Evolutionary conservation across 164 flowering plant genomes (phyloP).

Genomic region (Berberis thunbergii): DNA sequence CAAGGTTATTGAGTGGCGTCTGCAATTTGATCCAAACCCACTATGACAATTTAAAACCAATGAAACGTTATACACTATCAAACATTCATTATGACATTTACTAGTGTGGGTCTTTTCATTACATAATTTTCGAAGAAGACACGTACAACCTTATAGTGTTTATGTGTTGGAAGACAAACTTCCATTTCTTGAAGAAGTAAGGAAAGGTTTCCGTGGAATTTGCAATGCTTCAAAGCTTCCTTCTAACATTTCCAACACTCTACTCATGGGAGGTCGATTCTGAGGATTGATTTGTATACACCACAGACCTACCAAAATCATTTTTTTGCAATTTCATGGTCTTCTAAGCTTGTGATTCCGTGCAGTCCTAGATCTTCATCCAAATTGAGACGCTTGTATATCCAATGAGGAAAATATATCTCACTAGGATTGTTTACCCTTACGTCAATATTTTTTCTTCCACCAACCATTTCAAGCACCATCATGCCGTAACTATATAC

Average conservation of each 20-base stretch:
- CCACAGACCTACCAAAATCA: slow-evolving; percentile 33
- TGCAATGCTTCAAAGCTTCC: slow-evolving; percentile 19
- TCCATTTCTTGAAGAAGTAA: slow-evolving; percentile 12
- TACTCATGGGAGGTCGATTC: slow-evolving; percentile 24
- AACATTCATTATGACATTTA: too few relatives aligned
- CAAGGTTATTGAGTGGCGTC: too few relatives aligned
- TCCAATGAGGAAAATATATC: slow-evolving; percentile 35
- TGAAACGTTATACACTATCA: too few relatives aligned
- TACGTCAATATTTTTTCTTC: slow-evolving; percentile 16
- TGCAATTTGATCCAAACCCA: too few relatives aligned
- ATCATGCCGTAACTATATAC: slow-evolving; percentile 50
- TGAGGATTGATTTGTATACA: slow-evolving; percentile 34
- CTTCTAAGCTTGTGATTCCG: slow-evolving; percentile 10
- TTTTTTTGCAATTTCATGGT: slow-evolving; percentile 16
- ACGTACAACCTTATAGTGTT: too few relatives aligned
- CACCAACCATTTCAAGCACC: slow-evolving; percentile 38
- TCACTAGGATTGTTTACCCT: slow-evolving; percentile 17
- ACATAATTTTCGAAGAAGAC: too few relatives aligned
- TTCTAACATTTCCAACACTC: slow-evolving; percentile 36
- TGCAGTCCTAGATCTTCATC: slow-evolving; percentile 11
- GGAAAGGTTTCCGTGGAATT: slow-evolving; percentile 26
- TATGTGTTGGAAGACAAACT: neutral
- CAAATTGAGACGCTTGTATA: slow-evolving; percentile 20
- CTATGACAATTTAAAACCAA: too few relatives aligned
- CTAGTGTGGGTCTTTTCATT: too few relatives aligned